These are phyloP conservation scores for Zanthoxylum bungeanum DNA, from an alignment of 345 rosid species.

Conservation along the genomic window DNA sequence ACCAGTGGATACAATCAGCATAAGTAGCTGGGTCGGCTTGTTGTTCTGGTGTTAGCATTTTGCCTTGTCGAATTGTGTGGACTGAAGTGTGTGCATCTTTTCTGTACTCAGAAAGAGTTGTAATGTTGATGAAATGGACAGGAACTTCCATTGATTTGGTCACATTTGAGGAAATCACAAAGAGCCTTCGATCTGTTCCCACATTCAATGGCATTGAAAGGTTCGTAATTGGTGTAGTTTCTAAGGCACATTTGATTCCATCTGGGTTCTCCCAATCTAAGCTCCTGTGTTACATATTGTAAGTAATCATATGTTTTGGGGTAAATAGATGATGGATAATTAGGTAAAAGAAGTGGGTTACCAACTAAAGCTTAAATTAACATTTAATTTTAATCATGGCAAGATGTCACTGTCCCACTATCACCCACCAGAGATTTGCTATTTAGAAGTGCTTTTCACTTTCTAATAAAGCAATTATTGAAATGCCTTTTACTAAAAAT, in stretches of 20 bases:
- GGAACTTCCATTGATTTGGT: conserved; percentile 49
- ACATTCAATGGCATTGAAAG: conserved; percentile 48
- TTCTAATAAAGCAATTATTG: too few relatives aligned
- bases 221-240: conserved; percentile 63
- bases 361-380: conserved; percentile 13
- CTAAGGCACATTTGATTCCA: conserved; percentile 82
- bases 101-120: conserved; percentile 69
- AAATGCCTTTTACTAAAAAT: too few relatives aligned
- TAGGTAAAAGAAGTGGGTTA: neutral
- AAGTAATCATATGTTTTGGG: too few relatives aligned
- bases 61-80: conserved; percentile 79
- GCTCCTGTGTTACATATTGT: conserved; percentile 47
- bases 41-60: conserved; percentile 68
- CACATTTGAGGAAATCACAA: conserved; percentile 46
- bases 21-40: conserved; percentile 72
- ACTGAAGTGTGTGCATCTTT: conserved; percentile 94
- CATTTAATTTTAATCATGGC: neutral
- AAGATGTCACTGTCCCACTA: conserved; percentile 1
- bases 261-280: conserved; percentile 78
- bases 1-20: conserved; percentile 98
- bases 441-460: too few relatives aligned
- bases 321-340: neutral
- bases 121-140: conserved; percentile 68
- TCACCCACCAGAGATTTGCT: conserved; percentile 15
- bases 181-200: conserved; percentile 70